A percentile compares a stretch with the other conserved stretches of the same genome.
These are phyloP conservation scores for Fusarium tjaetaba DNA, from an alignment of 2,329 filamentous ascomycete species.

Conservation along the genomic window DNA sequence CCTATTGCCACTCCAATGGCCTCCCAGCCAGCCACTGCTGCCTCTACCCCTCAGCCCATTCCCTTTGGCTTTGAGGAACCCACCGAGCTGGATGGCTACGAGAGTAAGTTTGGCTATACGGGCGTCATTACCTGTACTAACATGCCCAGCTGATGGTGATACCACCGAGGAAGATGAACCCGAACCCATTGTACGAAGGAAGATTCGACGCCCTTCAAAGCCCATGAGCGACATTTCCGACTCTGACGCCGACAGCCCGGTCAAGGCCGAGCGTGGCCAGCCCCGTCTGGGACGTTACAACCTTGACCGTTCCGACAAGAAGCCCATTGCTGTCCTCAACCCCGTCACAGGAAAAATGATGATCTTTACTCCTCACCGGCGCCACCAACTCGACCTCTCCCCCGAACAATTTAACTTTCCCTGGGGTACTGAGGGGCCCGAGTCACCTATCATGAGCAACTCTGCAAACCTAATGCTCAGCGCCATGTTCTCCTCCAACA, in stretches of 20 bases:
- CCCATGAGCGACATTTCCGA: conserved; percentile 57
- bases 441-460: conserved; percentile 70
- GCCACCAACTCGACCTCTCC: conserved; percentile 61
- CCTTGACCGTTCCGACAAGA: conserved; percentile 63
- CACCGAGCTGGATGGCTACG: conserved; percentile 65
- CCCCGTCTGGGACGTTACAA: conserved; percentile 66
- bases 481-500: conserved; percentile 69
- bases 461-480: conserved; percentile 83
- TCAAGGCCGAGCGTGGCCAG: conserved; percentile 60
- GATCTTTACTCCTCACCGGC: conserved; percentile 67
- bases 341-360: conserved; percentile 69
- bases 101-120: conserved; percentile 61
- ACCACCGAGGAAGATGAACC: conserved; percentile 70
- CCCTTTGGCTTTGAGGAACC: conserved; percentile 43
- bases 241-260: conserved; percentile 60
- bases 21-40: conserved; percentile 41
- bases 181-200: conserved; percentile 60
- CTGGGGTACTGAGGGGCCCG: conserved; percentile 54
- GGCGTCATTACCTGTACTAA: conserved; percentile 50
- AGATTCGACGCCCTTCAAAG: conserved; percentile 54
- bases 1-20: conserved; percentile 55
- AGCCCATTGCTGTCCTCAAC: conserved; percentile 68
- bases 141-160: conserved; percentile 64
- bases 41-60: conserved; percentile 42
- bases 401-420: conserved; percentile 65